Evolutionary conservation across 805 yeast species (phyloP).

Genomic region (Cyberlindnera misumaiensis): DNA sequence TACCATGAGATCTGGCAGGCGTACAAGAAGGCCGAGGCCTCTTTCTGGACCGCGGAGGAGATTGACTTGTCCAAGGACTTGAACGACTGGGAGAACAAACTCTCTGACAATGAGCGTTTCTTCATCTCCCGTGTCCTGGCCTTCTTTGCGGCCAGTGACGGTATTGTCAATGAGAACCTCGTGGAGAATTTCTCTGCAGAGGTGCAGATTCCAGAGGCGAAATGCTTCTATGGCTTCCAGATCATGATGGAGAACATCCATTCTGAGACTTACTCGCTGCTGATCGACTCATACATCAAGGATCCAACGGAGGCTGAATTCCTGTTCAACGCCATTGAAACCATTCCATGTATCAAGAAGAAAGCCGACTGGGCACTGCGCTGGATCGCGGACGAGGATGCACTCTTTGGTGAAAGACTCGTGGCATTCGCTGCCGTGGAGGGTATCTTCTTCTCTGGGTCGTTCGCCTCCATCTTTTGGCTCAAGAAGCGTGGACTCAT

Average conservation of each 20-base stretch:
- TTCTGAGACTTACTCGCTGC: constrained; percentile 91
- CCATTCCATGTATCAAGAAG: constrained; percentile 91
- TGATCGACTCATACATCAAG: constrained; percentile 92
- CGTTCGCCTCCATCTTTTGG: constrained; percentile 98
- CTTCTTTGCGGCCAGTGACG: constrained; percentile 97
- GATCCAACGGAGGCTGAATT: constrained; percentile 90
- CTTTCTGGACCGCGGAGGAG: constrained; percentile 99
- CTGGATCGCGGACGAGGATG: constrained; percentile 88
- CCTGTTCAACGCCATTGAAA: constrained; percentile 92
- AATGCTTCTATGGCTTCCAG: constrained; percentile 98
- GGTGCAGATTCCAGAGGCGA: constrained; percentile 96
- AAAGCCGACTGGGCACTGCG: constrained; percentile 99
- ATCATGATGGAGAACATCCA: constrained; percentile 99
- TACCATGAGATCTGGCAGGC: constrained; percentile 98
- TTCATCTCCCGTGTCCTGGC: constrained; percentile 92
- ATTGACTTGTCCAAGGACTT: constrained; percentile 89
- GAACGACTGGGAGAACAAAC: constrained; percentile 85
- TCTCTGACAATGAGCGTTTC: constrained; percentile 88
- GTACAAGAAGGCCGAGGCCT: constrained; percentile 98
- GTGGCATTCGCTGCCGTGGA: constrained; percentile 99
- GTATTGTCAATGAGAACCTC: constrained; percentile 95
- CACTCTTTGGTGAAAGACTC: constrained; percentile 89
- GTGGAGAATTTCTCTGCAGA: constrained; percentile 97
- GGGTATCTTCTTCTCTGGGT: constrained; percentile 97
- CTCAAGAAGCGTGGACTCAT: constrained; percentile 96